Conservation (phyloP, 75 land plant genomes). For the Ceratopteris richardii region DNA sequence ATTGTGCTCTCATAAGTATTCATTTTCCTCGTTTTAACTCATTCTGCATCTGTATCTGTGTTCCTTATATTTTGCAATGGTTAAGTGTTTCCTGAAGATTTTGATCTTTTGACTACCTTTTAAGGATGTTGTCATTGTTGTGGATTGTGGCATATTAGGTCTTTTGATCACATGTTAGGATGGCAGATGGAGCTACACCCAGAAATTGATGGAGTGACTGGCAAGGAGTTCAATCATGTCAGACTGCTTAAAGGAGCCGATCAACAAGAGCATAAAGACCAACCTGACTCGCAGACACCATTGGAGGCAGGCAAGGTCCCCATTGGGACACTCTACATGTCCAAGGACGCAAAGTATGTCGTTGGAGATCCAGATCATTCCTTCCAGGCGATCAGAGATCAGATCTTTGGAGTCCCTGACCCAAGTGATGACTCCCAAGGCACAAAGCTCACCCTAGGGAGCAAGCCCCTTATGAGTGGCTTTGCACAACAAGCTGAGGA, state of each 20-base stretch:
- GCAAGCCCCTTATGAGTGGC: conserved; percentile 22
- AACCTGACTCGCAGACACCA: no score
- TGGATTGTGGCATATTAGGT: no score
- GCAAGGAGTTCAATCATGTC: conserved; percentile 16
- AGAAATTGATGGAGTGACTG: conserved; percentile 25
- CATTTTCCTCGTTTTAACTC: no score
- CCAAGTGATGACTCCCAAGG: background rate
- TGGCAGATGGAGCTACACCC: conserved; percentile 26
- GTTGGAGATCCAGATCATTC: conserved; percentile 20
- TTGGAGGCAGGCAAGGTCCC: background rate
- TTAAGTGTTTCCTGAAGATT: no score
- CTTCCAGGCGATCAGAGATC: conserved; percentile 13
- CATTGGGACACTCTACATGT: conserved; percentile 7
- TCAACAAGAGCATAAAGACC: background rate
- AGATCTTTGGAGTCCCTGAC: conserved; percentile 14
- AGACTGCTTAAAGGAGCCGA: background rate
- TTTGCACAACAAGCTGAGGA: conserved; percentile 24
- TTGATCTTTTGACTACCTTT: no score
- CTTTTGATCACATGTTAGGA: conserved; percentile 34
- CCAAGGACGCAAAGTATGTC: conserved; percentile 18
- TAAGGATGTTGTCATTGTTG: no score
- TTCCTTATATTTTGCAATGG: no score
- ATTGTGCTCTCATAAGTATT: no score
- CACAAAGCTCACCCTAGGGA: background rate
- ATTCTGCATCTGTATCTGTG: no score